Evolutionary conservation across 192 early-diverging fungal species (phyloP), one percentile per base, ranked within the genome.

Genomic region (Podila epicladia): DNA sequence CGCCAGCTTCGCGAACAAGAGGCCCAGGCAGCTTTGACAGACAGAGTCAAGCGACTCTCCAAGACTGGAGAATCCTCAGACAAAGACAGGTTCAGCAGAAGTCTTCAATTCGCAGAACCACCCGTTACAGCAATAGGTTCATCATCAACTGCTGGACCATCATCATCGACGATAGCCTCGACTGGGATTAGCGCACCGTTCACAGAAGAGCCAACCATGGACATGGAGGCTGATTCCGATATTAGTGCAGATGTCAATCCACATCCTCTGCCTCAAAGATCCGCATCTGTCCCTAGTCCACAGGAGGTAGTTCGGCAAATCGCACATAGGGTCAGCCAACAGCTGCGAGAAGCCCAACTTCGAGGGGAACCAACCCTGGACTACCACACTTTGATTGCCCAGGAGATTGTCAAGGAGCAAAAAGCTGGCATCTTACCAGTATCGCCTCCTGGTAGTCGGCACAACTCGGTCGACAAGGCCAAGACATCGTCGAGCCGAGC

Each of bases 1-100:
- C 77, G 77, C 17, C 77, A 80, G 62, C 55, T 72, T 2, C 64
- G 71, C 19, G 77, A 80, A 33, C 77, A 80, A 33, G 70, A 73
- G 24, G 68, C 70, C 17, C 77, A 80, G 45, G 71, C 72, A 37
- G 77, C 77, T 13, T 58, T 80, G 62, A 80, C 77, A 0, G 71
- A 80, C 62, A 65, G 77, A 20, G 77, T 80, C 24, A 80, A 73
- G 45, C 71, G 71, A 8, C 71, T 80, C 2, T 80, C 77, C 11
- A 80, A 69, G 17, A 71, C 71, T 38, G 58, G 62, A 26, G 45
- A 24, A 22, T 32, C 58, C 9, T 68, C 77, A 2, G 77, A 80
- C 24, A 80, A 80, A 57, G 77, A 80, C 51, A 55, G 77, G 48
- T 80, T 80, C 33, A 51, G 68, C 9, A 55, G 76, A 24, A 61